These are phyloP conservation scores for Pyrus communis DNA, from an alignment of 306 rosid species.

Conservation along the genomic window DNA sequence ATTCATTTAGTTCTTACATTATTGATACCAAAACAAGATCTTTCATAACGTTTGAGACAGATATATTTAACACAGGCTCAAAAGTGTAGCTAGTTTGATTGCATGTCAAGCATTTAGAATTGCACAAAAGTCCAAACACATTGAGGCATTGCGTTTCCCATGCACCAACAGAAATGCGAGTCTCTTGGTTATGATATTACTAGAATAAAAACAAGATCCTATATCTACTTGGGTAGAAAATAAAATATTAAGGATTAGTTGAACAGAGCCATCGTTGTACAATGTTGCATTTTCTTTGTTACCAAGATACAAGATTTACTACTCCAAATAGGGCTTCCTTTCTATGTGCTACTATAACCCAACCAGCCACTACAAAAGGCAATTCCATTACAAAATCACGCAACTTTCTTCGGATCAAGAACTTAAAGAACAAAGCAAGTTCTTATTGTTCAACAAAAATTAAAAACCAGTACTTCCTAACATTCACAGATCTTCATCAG, in stretches of 20 bases:
- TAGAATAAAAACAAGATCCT: not conserved
- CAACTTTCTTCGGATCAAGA: conserved; percentile 3
- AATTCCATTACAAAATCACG: not conserved
- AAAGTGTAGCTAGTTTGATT: not conserved
- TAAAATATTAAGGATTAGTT: not conserved
- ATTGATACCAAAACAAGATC: not conserved
- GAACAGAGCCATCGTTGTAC: not conserved
- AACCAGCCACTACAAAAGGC: not conserved
- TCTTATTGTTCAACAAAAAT: not conserved
- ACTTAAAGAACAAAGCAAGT: not conserved
- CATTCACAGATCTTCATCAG: conserved; percentile 13
- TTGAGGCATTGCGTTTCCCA: not conserved
- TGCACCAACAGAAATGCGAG: not conserved
- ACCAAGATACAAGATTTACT: not conserved
- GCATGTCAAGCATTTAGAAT: not conserved
- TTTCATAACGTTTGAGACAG: not conserved
- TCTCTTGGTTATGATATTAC: not conserved
- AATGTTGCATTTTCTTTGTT: not conserved
- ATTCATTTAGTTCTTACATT: not conserved
- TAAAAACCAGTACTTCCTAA: not conserved
- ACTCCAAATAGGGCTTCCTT: too few species aligned
- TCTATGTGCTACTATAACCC: not conserved
- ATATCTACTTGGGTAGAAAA: not conserved
- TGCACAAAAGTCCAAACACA: not conserved
- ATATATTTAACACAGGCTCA: not conserved